These are phyloP conservation scores for Marasmius tenuissimus DNA, from an alignment of 1,284 basidiomycete genomes.

Conservation along the genomic window DNA sequence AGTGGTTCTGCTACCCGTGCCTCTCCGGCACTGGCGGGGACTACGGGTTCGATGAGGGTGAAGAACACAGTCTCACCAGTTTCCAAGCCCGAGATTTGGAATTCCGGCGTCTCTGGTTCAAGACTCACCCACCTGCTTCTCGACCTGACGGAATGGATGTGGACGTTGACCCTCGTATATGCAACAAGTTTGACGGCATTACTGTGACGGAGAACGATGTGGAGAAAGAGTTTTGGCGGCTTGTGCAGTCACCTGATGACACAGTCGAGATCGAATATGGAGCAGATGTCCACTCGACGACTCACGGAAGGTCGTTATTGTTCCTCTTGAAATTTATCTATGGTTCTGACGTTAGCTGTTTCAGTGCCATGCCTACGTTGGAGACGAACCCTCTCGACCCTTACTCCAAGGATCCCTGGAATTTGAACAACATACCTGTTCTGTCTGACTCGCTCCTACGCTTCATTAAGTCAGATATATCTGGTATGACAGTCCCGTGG, in stretches of 20 bases:
- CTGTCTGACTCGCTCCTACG: constrained; percentile 82
- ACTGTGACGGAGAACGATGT: constrained; percentile 85
- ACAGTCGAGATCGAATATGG: constrained; percentile 99
- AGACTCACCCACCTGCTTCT: constrained; percentile 63
- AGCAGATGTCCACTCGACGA: constrained; percentile 97
- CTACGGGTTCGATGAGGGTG: constrained; percentile 98
- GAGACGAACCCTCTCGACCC: constrained; percentile 89
- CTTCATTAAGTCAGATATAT: constrained; percentile 98
- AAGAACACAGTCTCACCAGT: constrained; percentile 90
- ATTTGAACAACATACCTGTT: constrained; percentile 96
- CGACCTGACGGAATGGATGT: constrained; percentile 25
- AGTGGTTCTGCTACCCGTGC: constrained; percentile 97
- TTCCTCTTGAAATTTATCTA: not conserved
- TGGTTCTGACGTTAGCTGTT: not conserved
- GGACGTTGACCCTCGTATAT: constrained; percentile 43
- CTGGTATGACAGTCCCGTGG: constrained; percentile 99
- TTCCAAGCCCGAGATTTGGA: constrained; percentile 91
- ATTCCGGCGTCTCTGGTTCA: constrained; percentile 90
- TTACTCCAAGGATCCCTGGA: constrained; percentile 94
- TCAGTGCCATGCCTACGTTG: constrained; percentile 90
- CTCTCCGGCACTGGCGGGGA: constrained; percentile 94
- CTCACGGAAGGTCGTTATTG: constrained; percentile 84
- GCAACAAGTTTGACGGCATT: constrained; percentile 63
- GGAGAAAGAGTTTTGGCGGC: constrained; percentile 96
- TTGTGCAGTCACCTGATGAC: constrained; percentile 87